Evolutionary conservation across 306 rosid species (phyloP).

Genomic region (Gleditsia sinensis): DNA sequence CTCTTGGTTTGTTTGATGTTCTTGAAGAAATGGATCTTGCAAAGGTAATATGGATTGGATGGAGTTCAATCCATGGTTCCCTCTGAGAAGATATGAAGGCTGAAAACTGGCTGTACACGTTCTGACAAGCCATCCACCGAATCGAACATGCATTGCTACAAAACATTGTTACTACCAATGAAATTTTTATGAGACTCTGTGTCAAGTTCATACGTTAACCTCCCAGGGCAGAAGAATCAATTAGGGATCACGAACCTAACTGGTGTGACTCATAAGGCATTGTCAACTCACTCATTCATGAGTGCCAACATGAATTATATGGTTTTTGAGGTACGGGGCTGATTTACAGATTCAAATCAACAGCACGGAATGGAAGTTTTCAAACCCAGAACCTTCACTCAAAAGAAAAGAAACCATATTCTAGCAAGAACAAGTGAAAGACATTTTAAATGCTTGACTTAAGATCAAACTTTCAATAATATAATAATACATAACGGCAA

Average conservation of each 20-base stretch:
- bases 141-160: conserved; percentile 40
- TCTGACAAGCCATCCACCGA: conserved; percentile 32
- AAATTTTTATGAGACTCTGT: not conserved
- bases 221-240: not conserved
- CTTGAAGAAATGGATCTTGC: conserved; percentile 56
- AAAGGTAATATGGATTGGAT: conserved; percentile 17
- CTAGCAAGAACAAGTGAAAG: not conserved
- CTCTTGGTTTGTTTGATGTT: conserved; percentile 47
- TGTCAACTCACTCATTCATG: not conserved
- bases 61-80: conserved; percentile 33
- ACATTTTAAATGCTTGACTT: not conserved
- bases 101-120: conserved; percentile 8
- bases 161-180: conserved; percentile 8
- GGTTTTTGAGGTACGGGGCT: not conserved
- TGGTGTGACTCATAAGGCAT: not conserved
- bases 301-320: not conserved
- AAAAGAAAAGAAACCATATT: not conserved
- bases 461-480: not conserved
- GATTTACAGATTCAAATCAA: not conserved
- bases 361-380: not conserved
- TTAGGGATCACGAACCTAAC: not conserved
- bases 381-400: not conserved
- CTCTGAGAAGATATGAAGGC: conserved; percentile 33
- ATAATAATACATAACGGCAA: conserved; percentile 1
- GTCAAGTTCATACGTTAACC: not conserved